These are phyloP conservation scores for Biancaea sappan DNA, from an alignment of 306 rosid genomes.

Conservation along the genomic window DNA sequence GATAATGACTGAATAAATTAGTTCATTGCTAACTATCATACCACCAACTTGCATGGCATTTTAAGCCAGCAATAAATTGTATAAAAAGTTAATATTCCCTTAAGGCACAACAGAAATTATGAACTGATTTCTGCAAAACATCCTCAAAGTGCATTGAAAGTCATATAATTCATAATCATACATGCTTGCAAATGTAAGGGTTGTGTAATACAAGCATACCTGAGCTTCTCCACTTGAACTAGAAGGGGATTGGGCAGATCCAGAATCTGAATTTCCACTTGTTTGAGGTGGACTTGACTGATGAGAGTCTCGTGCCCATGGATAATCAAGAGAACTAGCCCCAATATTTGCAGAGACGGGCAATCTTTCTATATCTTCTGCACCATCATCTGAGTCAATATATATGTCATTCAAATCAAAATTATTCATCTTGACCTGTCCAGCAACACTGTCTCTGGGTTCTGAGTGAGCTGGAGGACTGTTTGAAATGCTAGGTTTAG, in stretches of 20 bases:
- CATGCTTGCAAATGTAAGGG: background rate
- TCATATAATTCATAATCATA: constrained; percentile 11
- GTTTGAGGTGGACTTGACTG: constrained; percentile 97
- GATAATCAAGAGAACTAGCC: constrained; percentile 67
- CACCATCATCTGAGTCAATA: constrained; percentile 80
- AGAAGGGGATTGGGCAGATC: constrained; percentile 88
- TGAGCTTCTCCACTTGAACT: constrained; percentile 94
- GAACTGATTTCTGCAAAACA: constrained; percentile 18
- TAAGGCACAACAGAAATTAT: background rate
- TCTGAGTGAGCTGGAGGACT: constrained; percentile 74
- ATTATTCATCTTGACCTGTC: constrained; percentile 64
- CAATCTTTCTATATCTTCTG: constrained; percentile 62
- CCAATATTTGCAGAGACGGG: constrained; percentile 60
- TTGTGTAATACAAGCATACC: too few relatives aligned
- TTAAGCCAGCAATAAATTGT: background rate
- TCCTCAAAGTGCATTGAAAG: constrained; percentile 20
- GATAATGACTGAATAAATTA: constrained; percentile 10
- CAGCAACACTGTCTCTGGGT: constrained; percentile 58
- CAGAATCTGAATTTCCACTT: constrained; percentile 92
- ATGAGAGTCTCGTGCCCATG: constrained; percentile 73
- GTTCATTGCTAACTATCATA: background rate
- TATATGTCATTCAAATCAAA: constrained; percentile 83
- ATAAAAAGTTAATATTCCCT: background rate
- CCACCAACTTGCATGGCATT: constrained; percentile 4
- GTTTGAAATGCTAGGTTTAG: constrained; percentile 53